These are phyloP conservation scores for Cymbopogon flexuosus DNA, from an alignment of 202 grass and related monocot species.

Conservation along the genomic window DNA sequence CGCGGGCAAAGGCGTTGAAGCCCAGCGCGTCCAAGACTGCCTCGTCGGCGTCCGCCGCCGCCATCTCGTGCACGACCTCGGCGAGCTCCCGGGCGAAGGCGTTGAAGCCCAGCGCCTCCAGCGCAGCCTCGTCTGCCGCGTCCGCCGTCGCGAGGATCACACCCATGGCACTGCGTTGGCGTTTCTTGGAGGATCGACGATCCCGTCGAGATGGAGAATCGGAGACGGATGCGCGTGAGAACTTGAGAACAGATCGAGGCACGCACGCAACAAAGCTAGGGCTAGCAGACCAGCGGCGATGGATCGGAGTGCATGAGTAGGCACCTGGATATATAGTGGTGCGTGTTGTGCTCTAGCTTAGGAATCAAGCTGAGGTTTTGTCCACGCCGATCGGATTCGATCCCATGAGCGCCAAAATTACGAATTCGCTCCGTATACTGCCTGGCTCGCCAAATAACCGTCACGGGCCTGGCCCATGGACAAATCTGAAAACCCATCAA, in stretches of 20 bases:
- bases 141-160: neutral
- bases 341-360: neutral
- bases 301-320: neutral
- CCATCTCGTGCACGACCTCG: too few species aligned
- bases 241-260: neutral
- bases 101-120: too few species aligned
- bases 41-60: neutral
- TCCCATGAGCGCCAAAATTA: too few species aligned
- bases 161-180: neutral
- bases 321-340: neutral
- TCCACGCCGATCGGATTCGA: too few species aligned
- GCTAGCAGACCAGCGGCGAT: neutral
- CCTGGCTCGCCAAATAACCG: neutral
- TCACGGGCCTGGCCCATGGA: neutral
- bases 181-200: neutral
- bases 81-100: too few species aligned
- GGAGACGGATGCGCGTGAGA: neutral
- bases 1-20: neutral
- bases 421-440: too few species aligned
- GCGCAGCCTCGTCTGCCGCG: neutral
- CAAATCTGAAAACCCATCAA: too few species aligned
- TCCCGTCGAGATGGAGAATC: neutral
- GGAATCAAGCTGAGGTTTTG: too few species aligned
- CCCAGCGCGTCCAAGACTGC: neutral
- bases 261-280: too few species aligned